phyloP scores from a whole-genome alignment of 257 asterid species.

The Solanum tarapatanum region DNA sequence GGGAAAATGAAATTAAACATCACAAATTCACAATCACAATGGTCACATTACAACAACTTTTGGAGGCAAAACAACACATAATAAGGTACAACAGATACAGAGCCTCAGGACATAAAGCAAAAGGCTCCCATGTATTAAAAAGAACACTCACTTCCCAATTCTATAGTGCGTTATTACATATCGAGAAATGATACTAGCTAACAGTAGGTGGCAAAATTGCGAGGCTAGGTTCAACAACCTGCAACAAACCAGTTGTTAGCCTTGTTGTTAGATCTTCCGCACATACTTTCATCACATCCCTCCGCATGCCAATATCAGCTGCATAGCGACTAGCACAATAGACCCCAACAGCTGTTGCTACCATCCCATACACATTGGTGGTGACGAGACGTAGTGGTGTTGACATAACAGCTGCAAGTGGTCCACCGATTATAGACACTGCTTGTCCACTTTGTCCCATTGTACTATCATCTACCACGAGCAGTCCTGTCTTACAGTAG shows the following conservation, averaged over 20 bases:
- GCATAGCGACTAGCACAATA: constrained; percentile 86
- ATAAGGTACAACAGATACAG: background rate
- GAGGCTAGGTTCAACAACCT: constrained; percentile 36
- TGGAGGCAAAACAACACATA: background rate
- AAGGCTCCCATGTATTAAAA: background rate
- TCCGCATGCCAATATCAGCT: constrained; percentile 81
- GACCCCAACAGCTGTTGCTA: constrained; percentile 59
- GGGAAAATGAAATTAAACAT: background rate
- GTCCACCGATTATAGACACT: constrained; percentile 71
- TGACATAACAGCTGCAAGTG: constrained; percentile 74
- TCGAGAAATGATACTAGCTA: constrained; percentile 4
- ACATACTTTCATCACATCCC: constrained; percentile 53
- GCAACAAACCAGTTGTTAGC: constrained; percentile 43
- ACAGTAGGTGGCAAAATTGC: constrained; percentile 20
- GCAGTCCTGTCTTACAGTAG: constrained; percentile 90
- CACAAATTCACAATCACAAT: background rate
- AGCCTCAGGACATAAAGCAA: background rate
- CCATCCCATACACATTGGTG: constrained; percentile 64
- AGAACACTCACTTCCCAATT: background rate
- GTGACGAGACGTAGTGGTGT: constrained; percentile 68
- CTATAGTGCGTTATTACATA: background rate
- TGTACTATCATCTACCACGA: constrained; percentile 52
- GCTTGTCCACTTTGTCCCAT: constrained; percentile 97
- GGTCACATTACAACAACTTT: background rate
- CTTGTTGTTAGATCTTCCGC: constrained; percentile 67